phyloP scores from a whole-genome alignment of 2,329 filamentous ascomycete species.

The Cladosporium cucumerinum region DNA sequence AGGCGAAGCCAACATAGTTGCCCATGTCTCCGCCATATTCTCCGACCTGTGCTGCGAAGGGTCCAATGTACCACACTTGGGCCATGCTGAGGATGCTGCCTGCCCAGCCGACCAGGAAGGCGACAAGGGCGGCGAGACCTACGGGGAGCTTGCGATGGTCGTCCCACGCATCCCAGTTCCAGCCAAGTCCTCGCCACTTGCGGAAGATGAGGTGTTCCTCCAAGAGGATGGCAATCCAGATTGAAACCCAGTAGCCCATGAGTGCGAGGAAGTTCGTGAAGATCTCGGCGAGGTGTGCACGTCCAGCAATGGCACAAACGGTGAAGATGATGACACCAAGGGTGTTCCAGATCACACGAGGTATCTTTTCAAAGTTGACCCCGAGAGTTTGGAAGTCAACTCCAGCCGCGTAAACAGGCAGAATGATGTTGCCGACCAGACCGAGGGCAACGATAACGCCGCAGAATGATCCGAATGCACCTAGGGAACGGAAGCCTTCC shows the following conservation, averaged over 20 bases:
- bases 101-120: conserved; percentile 64
- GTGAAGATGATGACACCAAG: conserved; percentile 61
- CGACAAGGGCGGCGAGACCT: conserved; percentile 58
- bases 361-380: conserved; percentile 55
- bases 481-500: conserved; percentile 57
- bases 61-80: conserved; percentile 67
- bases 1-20: conserved; percentile 59
- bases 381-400: conserved; percentile 68
- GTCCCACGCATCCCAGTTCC: conserved; percentile 62
- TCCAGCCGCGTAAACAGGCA: conserved; percentile 62
- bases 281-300: conserved; percentile 58
- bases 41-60: conserved; percentile 56
- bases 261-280: conserved; percentile 68
- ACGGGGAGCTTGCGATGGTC: conserved; percentile 57
- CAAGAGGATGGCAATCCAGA: conserved; percentile 61
- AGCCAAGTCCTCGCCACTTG: conserved; percentile 43
- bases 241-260: conserved; percentile 68
- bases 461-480: conserved; percentile 64
- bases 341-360: conserved; percentile 64
- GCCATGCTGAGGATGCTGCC: conserved; percentile 66
- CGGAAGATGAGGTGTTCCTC: conserved; percentile 64
- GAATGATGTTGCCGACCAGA: conserved; percentile 63
- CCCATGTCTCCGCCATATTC: conserved; percentile 60
- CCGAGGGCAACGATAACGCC: conserved; percentile 62
- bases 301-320: conserved; percentile 62